Conservation (phyloP, 2,329 filamentous ascomycete species). For the Fusarium sulawesiense region DNA sequence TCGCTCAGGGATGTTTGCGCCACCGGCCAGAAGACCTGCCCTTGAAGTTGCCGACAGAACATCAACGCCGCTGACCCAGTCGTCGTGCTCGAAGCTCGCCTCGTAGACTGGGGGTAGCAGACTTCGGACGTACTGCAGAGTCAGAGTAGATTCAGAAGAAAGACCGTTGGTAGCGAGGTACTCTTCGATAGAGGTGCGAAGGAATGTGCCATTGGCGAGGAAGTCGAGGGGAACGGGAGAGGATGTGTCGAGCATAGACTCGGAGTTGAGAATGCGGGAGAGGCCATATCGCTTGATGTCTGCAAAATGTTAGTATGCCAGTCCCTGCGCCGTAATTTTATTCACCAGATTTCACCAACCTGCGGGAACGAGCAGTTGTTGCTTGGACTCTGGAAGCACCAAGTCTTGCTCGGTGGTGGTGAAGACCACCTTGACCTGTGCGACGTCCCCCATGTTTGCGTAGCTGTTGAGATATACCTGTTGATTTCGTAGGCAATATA, state of each 20-base stretch:
- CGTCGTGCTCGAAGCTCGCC: constrained; percentile 94
- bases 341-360: constrained; percentile 51
- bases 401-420: constrained; percentile 72
- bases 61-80: constrained; percentile 93
- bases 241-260: constrained; percentile 74
- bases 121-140: constrained; percentile 92
- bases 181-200: constrained; percentile 89
- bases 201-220: constrained; percentile 91
- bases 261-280: constrained; percentile 76
- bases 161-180: constrained; percentile 89
- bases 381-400: constrained; percentile 70
- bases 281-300: constrained; percentile 78
- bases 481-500: not conserved
- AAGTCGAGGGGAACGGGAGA: constrained; percentile 88
- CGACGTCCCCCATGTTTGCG: constrained; percentile 54
- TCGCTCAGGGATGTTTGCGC: constrained; percentile 55
- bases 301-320: constrained; percentile 42
- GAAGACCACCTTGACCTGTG: constrained; percentile 75
- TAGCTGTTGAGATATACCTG: not conserved
- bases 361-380: constrained; percentile 71
- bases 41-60: constrained; percentile 76
- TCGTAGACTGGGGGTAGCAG: constrained; percentile 89
- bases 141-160: constrained; percentile 86
- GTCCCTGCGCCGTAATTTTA: not conserved
- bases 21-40: constrained; percentile 62